Conservation (phyloP, 495 filamentous ascomycete species). For the Xylona heveae region DNA sequence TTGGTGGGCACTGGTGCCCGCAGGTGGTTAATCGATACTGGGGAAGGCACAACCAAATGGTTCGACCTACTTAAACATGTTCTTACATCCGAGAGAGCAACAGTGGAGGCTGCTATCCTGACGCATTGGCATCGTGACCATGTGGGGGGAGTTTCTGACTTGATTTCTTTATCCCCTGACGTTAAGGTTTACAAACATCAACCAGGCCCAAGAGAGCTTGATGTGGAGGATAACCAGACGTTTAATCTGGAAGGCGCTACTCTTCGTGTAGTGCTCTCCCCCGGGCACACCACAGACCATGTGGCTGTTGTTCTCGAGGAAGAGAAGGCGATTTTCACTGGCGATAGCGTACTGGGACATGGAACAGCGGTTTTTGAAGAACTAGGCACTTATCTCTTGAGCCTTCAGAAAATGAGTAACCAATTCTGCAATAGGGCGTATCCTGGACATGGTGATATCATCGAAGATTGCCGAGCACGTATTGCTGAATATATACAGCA, state of each 20-base stretch:
- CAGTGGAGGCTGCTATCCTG: constrained; percentile 41
- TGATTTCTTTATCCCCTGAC: constrained; percentile 28
- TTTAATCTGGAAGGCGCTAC: constrained; percentile 62
- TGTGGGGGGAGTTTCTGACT: constrained; percentile 46
- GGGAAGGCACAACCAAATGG: constrained; percentile 39
- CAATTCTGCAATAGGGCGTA: constrained; percentile 52
- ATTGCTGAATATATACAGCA: constrained; percentile 70
- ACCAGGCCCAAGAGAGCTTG: constrained; percentile 20
- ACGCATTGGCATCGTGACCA: constrained; percentile 92
- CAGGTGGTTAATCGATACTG: constrained; percentile 64
- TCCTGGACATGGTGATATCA: constrained; percentile 66
- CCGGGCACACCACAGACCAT: constrained; percentile 78
- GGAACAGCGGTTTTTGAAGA: constrained; percentile 89
- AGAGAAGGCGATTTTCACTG: constrained; percentile 77
- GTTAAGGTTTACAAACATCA: constrained; percentile 29
- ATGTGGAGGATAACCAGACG: constrained; percentile 46
- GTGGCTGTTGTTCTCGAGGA: constrained; percentile 36
- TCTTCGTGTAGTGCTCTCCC: constrained; percentile 51
- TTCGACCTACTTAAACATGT: constrained; percentile 32
- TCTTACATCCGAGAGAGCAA: constrained; percentile 41
- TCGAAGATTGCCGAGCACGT: constrained; percentile 40
- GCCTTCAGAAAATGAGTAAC: constrained; percentile 45
- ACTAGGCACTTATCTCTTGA: constrained; percentile 47
- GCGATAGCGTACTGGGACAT: constrained; percentile 86
- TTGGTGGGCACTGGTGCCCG: constrained; percentile 47